Evolutionary conservation across 495 filamentous ascomycete species (phyloP), one percentile per base, ranked within the genome.

Genomic region (Bombardia bombarda): DNA sequence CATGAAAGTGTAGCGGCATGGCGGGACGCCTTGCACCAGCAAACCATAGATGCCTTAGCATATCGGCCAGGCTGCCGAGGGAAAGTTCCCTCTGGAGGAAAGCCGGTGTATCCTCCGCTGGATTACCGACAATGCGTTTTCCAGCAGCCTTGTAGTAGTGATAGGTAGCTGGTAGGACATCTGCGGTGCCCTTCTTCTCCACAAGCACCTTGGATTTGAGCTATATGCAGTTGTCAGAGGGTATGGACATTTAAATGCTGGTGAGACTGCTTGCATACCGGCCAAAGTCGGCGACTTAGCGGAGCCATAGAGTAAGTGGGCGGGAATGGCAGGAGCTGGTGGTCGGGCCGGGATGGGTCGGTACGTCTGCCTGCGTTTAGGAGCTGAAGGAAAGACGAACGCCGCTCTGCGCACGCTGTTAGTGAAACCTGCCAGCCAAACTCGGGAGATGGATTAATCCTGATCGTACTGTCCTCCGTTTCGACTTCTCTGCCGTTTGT

Each of bases 31-130:
- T 26, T 25, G 42, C 38, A 24, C 47, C 47, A 9, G 47, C 47
- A 35, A 50, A 38, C 47, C 47, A 50, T 17, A 51, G 43, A 26
- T 51, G 48, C 35, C 40, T 43, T 28, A 38, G 33, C 34, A 51
- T 21, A n/a, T 24, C 22, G 10, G 20, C 33, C 26, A 51, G 43
- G 12, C 18, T 32, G 10, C 35, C 39, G 43, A 51, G 43, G 17
- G 48, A 51, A 28, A 51, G 42, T 26, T 50, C 36, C 13, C 18
- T 41, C 42, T n/a, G 7, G 12, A 50, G 23, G 38, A 50, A 50
- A 32, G 32, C 32, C 32, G 32, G 32, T n/a, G 14, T 34, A 16
- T 34, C 14, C 7, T 34, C 32, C 32, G 16, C 32, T 16, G 32
- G 32, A 16, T 34, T 34, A 34, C 7, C 32, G 32, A 34, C 32